These are phyloP conservation scores for Hyaloscypha variabilis DNA, from an alignment of 495 filamentous ascomycete genomes.

Conservation along the genomic window DNA sequence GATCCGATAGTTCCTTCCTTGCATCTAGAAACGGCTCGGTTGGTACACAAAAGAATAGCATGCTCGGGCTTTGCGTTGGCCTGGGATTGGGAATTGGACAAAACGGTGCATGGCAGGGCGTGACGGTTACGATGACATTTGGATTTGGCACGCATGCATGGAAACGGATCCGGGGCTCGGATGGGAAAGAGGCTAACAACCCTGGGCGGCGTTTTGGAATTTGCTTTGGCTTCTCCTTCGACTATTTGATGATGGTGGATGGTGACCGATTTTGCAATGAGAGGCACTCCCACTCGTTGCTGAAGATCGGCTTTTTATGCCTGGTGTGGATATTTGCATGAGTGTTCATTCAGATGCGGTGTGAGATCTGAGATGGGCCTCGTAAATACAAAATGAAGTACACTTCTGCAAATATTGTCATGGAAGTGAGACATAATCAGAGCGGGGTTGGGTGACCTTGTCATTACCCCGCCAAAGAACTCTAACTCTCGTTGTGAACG, in stretches of 20 bases:
- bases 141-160: slow-evolving; percentile 16
- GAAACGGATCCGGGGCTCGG: slow-evolving; percentile 3
- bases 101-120: slow-evolving; percentile 17
- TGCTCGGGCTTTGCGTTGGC: background rate
- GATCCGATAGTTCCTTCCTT: slow-evolving; percentile 31
- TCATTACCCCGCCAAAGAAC: too few species aligned
- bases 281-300: background rate
- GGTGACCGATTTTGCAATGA: background rate
- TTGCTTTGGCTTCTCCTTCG: background rate
- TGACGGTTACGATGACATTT: background rate
- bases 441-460: too few species aligned
- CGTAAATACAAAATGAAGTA: slow-evolving; percentile 1
- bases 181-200: background rate
- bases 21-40: slow-evolving; percentile 23
- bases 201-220: slow-evolving; percentile 28
- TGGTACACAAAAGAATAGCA: background rate
- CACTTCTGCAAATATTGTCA: background rate
- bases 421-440: too few species aligned
- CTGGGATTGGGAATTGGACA: background rate
- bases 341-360: background rate
- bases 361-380: background rate
- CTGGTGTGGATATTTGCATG: slow-evolving; percentile 26
- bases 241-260: background rate
- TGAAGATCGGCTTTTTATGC: background rate
- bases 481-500: too few species aligned